Base-by-base conservation (phyloP, 768 basidiomycete genomes). In the Amanita rubescens region DNA sequence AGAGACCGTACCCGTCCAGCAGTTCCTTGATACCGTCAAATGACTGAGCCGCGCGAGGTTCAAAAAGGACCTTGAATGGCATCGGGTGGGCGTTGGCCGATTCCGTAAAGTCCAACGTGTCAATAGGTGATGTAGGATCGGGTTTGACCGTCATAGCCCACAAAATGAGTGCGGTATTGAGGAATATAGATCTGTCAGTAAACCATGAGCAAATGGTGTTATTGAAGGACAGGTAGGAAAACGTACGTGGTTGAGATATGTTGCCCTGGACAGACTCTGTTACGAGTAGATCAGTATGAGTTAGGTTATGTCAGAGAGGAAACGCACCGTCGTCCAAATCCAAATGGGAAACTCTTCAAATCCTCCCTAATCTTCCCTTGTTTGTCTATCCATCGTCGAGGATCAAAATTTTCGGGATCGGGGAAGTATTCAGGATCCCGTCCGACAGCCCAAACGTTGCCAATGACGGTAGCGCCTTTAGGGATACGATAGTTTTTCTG, bases 231-330 rank as follows among this genome's bases (percentile, higher is more conserved):
- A 24, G 30, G 20, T 14, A 10, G 37, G 11, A 17, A 11, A 0
- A 64, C 66, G 60, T 57, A 70, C 75, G 65, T 63, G 53, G 68
- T 70, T 6, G 77, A 84, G 30, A 87, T 76, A 62, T 84, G 75
- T 59, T 79, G 77, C 0, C 84, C 84, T 0, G 83, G 84, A 55
- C 84, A 87, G 5, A 85, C 72, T n/a, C 84, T 79, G 30, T 44
- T 30, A 49, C 11, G 24, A 19, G 10, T 15, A n/a, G n/a, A n/a
- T n/a, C n/a, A n/a, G n/a, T n/a, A 15, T 25, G 30, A 19, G 47
- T 14, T 5, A 44, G 5, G 34, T 34, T 49, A 50, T 24, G 15
- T 20, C 30, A 27, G 17, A 55, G 19, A 30, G 17, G 59, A 51
- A 32, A 69, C 71, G 43, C 15, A 67, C 69, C 72, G 65, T 57